Evolutionary conservation across 1,284 basidiomycete species (phyloP), one percentile per base, ranked within the genome.

Genomic region (Fereydounia khargensis): DNA sequence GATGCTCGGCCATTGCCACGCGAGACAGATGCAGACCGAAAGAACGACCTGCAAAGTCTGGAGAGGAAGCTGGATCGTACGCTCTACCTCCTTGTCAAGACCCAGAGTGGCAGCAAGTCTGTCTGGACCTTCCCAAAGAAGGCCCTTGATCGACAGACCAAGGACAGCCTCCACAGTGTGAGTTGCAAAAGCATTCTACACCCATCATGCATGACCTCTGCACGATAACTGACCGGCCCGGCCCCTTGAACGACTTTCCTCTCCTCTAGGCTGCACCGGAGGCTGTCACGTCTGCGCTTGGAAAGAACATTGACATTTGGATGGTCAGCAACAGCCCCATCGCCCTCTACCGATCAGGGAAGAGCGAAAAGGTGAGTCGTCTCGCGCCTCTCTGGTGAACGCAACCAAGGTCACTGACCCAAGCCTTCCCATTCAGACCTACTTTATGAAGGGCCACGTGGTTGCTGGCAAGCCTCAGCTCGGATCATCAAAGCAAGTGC

Each of bases 51-150:
- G 36, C 83, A 83, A 74, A 88, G 86, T 70, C 78, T 96, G 64
- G 87, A 96, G 77, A 80, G 91, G 49, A 82, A 81, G 48, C 86
- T 87, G 3, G 86, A 89, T 62, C 82, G 90, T 39, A 94, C 94
- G 70, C 77, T 97, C 13, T 96, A 91, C 76, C 81, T 92, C 17
- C 72, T 96, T 39, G 79, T 95, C 14, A 82, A 84, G 61, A 80
- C 79, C 20, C 48, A 58, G 37, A 35, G 36, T 13, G 35, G 6
- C 34, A 49, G 53, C 16, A 39, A 34, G 11, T 32, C 45, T 7
- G 34, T 44, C 9, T 68, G 66, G 66, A 35, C 28, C 13, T 56
- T 68, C 27, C 66, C 66, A 17, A 41, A 59, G 31, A 64, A 62
- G 48, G 35, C 35, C 16, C 46, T 66, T 17, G 22, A 44, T 20